A percentile compares a stretch with the other conserved stretches of the same genome.
phyloP scores from a whole-genome alignment of 768 basidiomycete genomes.

The Postia placenta region DNA sequence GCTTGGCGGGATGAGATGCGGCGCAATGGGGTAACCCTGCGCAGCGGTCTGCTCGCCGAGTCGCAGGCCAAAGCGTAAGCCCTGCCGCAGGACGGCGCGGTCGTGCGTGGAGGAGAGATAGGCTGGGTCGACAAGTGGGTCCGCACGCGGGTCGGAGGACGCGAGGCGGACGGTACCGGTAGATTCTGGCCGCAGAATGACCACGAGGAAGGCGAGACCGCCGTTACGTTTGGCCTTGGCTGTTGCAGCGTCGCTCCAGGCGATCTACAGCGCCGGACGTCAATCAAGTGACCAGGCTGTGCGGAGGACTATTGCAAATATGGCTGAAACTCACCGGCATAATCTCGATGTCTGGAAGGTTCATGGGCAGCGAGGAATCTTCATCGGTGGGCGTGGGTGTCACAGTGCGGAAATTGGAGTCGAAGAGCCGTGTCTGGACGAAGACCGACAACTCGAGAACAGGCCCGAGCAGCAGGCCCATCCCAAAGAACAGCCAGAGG shows the following conservation, averaged over 20 bases:
- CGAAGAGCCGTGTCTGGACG: slow-evolving; percentile 7
- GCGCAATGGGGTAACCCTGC: too few relatives aligned
- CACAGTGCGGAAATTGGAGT: not conserved
- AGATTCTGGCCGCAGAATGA: not conserved
- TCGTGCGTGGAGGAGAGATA: slow-evolving; percentile 3
- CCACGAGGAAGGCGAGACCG: not conserved
- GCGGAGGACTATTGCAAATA: not conserved
- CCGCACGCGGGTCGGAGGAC: slow-evolving; percentile 4
- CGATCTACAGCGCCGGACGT: not conserved
- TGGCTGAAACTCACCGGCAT: slow-evolving; percentile 6
- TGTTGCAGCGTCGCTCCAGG: not conserved
- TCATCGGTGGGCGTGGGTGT: not conserved
- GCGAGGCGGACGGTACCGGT: slow-evolving; percentile 4
- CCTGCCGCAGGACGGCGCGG: not conserved
- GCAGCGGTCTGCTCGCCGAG: not conserved
- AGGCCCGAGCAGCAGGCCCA: slow-evolving; percentile 8
- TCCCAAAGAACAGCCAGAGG: slow-evolving; percentile 10
- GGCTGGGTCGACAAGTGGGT: slow-evolving; percentile 3
- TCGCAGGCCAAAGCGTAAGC: not conserved
- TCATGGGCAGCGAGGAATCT: slow-evolving; percentile 7
- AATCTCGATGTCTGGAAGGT: slow-evolving; percentile 16
- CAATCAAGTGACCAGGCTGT: not conserved
- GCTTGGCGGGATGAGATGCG: slow-evolving; percentile 18
- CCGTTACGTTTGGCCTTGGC: not conserved
- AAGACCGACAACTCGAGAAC: slow-evolving; percentile 8